Evolutionary conservation across 306 rosid genomes (phyloP).

Genomic region (Dalbergia cochinchinensis): DNA sequence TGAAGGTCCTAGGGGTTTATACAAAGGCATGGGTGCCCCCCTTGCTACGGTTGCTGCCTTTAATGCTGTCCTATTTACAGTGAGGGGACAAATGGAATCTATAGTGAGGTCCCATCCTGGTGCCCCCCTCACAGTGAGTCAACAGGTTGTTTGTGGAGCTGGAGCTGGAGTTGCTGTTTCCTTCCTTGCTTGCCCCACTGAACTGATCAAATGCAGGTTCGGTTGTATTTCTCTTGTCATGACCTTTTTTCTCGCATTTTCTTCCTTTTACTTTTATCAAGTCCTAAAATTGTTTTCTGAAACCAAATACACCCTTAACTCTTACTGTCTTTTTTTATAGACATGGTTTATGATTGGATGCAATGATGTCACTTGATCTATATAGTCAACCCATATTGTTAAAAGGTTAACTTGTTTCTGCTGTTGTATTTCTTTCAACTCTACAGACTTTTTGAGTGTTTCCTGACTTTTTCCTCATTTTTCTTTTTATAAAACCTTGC

Average conservation of each 20-base stretch:
- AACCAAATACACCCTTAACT: too few species aligned
- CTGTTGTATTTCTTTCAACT: neutral
- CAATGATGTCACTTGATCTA: too few species aligned
- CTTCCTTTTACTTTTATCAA: neutral
- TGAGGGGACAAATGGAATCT: slow-evolving; percentile 88
- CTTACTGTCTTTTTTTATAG: too few species aligned
- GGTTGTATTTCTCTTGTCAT: slow-evolving; percentile 19
- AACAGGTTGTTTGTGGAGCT: slow-evolving; percentile 81
- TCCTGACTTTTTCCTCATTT: neutral
- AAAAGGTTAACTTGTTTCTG: too few species aligned
- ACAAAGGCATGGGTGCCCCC: slow-evolving; percentile 99
- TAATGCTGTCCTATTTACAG: slow-evolving; percentile 91
- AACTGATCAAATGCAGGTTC: slow-evolving; percentile 96
- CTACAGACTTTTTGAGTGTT: neutral
- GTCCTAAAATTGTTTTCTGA: too few species aligned
- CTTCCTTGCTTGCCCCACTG: slow-evolving; percentile 94
- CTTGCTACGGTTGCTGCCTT: slow-evolving; percentile 97
- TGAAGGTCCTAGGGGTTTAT: slow-evolving; percentile 92
- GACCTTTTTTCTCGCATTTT: slow-evolving; percentile 17
- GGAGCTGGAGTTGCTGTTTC: slow-evolving; percentile 98
- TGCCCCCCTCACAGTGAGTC: slow-evolving; percentile 70
- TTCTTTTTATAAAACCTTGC: neutral
- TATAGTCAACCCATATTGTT: too few species aligned
- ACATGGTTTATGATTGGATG: too few species aligned
- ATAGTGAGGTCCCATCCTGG: slow-evolving; percentile 82